Percentiles rank a stretch among this genome's conserved stretches.
Evolutionary conservation across 306 rosid genomes (phyloP).

Genomic region (Gastrolobium villosum): DNA sequence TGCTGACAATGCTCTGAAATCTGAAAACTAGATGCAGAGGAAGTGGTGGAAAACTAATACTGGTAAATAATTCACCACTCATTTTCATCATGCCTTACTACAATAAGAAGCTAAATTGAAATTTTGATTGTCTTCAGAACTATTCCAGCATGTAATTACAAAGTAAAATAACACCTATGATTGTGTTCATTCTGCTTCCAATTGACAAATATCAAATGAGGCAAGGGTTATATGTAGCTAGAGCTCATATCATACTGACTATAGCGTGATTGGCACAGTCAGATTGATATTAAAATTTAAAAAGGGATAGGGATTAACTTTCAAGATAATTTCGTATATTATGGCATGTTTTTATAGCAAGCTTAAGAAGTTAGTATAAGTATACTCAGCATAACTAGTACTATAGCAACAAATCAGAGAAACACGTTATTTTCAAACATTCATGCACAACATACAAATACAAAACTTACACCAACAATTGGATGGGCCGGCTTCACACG

Average conservation of each 20-base stretch:
- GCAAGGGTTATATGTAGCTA: background rate
- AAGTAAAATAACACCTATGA: background rate
- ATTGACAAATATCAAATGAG: conserved; percentile 4
- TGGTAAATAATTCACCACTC: background rate
- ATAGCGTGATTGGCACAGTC: background rate
- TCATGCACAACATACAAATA: background rate
- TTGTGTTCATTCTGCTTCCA: background rate
- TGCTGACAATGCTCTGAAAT: background rate
- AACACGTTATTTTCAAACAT: background rate
- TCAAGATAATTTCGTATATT: background rate
- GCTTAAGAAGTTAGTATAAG: background rate
- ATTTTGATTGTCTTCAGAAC: background rate
- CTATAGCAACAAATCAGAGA: conserved; percentile 6
- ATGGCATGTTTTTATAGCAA: background rate
- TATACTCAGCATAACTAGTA: background rate
- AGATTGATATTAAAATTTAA: background rate
- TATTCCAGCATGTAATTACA: background rate
- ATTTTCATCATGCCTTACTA: background rate
- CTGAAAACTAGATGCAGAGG: background rate
- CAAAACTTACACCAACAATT: conserved; percentile 80
- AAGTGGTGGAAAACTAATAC: background rate
- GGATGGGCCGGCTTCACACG: conserved; percentile 98
- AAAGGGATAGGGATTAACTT: background rate
- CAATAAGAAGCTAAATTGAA: background rate
- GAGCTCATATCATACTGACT: conserved; percentile 12